These are phyloP conservation scores for Panus rudis DNA, from an alignment of 768 basidiomycete genomes.

Conservation along the genomic window DNA sequence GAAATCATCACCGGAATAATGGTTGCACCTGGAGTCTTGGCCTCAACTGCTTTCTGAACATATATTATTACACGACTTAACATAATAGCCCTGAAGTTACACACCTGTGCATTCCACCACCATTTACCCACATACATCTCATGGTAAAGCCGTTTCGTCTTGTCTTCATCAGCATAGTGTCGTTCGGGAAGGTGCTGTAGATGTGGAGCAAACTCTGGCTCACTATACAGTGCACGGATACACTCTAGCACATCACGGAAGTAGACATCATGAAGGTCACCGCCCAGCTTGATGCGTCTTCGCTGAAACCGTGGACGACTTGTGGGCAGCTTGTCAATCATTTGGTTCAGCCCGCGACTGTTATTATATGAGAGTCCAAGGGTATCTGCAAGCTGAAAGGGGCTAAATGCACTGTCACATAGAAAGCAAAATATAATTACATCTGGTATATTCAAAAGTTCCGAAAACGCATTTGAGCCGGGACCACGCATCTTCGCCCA, in stretches of 20 bases:
- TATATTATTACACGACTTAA: not conserved
- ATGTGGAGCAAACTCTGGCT: conserved; percentile 25
- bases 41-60: not conserved
- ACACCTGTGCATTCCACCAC: conserved; percentile 47
- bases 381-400: conserved; percentile 11
- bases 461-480: conserved; percentile 30
- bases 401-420: not conserved
- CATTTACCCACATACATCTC: conserved; percentile 44
- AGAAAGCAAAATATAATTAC: conserved; percentile 19
- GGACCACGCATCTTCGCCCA: conserved; percentile 33
- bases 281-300: conserved; percentile 21
- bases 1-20: conserved; percentile 18
- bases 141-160: conserved; percentile 23
- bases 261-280: conserved; percentile 27
- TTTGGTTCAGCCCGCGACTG: conserved; percentile 25
- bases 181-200: conserved; percentile 30
- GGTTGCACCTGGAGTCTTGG: conserved; percentile 7
- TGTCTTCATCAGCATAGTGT: conserved; percentile 27
- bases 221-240: conserved; percentile 27
- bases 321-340: conserved; percentile 28
- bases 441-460: conserved; percentile 32
- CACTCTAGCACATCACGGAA: conserved; percentile 31
- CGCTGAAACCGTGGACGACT: conserved; percentile 20
- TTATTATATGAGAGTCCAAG: conserved; percentile 29
- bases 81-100: not conserved